phyloP scores from a whole-genome alignment of 208 protist species.

The Trypanosoma lewisi region DNA sequence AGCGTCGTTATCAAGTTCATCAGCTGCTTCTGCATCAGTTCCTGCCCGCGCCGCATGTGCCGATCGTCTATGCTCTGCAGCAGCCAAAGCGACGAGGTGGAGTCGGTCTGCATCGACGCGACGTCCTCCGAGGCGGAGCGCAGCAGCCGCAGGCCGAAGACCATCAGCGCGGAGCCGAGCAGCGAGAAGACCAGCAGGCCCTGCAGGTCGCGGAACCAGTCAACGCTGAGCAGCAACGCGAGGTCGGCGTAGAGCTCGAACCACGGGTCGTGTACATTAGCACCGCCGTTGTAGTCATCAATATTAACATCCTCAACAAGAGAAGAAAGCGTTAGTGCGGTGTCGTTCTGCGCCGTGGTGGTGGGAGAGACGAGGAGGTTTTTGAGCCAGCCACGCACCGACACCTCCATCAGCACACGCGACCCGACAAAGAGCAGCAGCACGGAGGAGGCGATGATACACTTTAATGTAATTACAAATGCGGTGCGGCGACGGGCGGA shows the following conservation, averaged over 20 bases:
- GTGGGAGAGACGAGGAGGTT: not conserved
- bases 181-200: constrained; percentile 21
- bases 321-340: too few relatives aligned
- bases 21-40: constrained; percentile 15
- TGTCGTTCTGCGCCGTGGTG: too few relatives aligned
- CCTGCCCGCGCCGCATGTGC: constrained; percentile 1
- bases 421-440: constrained; percentile 16
- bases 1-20: not conserved
- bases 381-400: constrained; percentile 17
- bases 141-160: constrained; percentile 23
- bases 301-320: too few relatives aligned
- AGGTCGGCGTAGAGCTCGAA: constrained; percentile 11
- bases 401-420: constrained; percentile 18
- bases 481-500: constrained; percentile 8
- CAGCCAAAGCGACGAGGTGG: not conserved
- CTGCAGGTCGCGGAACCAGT: constrained; percentile 25
- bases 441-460: constrained; percentile 15
- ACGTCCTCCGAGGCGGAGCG: constrained; percentile 15
- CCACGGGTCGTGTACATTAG: constrained; percentile 6
- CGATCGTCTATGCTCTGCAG: constrained; percentile 15
- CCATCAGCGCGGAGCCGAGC: constrained; percentile 17
- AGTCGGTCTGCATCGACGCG: not conserved
- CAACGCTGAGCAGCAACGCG: constrained; percentile 6
- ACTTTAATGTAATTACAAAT: constrained; percentile 26
- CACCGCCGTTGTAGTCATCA: too few relatives aligned